A percentile compares a stretch with the other conserved stretches of the same genome.
phyloP scores from a whole-genome alignment of 371 early-diverging fungal species.

The Nosema bombycis region DNA sequence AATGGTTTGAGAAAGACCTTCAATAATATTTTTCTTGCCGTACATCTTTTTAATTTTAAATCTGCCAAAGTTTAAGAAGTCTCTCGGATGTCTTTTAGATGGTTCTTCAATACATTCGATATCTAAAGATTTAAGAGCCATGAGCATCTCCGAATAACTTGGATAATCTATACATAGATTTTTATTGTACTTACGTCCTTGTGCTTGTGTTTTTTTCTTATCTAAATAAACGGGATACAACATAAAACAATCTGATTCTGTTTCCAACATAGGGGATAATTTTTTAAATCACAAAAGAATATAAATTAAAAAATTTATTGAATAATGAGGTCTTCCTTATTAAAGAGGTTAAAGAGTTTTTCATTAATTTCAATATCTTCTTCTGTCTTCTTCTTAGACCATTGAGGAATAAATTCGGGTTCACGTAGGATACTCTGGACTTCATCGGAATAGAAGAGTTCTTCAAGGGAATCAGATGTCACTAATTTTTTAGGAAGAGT shows the following conservation, averaged over 20 bases:
- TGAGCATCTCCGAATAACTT: conserved; percentile 37
- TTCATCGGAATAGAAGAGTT: conserved; percentile 91
- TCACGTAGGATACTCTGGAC: conserved; percentile 84
- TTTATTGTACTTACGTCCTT: conserved; percentile 54
- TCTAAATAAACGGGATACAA: conserved; percentile 57
- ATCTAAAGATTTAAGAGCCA: conserved; percentile 43
- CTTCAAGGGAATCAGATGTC: conserved; percentile 83
- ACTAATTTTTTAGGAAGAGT: conserved; percentile 76
- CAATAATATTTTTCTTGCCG: conserved; percentile 36
- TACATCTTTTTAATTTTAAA: conserved; percentile 49
- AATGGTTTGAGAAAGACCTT: conserved; percentile 34
- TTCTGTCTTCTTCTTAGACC: conserved; percentile 18
- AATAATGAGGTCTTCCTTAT: conserved; percentile 11
- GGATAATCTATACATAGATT: conserved; percentile 26
- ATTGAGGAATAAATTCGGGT: conserved; percentile 68
- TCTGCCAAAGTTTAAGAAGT: conserved; percentile 37
- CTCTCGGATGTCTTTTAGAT: conserved; percentile 48
- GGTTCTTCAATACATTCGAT: conserved; percentile 39
- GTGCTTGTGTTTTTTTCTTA: conserved; percentile 7
- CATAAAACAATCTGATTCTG: conserved; percentile 26
- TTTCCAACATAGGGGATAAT: conserved; percentile 5
- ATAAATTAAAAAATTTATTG: conserved; percentile 9
- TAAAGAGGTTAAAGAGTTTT: conserved; percentile 39
- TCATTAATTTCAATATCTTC: conserved; percentile 36
- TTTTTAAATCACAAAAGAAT: background rate